A percentile compares a stretch with the other conserved stretches of the same genome.
phyloP scores from a whole-genome alignment of 345 rosid genomes.

The Rhizophora apiculata region DNA sequence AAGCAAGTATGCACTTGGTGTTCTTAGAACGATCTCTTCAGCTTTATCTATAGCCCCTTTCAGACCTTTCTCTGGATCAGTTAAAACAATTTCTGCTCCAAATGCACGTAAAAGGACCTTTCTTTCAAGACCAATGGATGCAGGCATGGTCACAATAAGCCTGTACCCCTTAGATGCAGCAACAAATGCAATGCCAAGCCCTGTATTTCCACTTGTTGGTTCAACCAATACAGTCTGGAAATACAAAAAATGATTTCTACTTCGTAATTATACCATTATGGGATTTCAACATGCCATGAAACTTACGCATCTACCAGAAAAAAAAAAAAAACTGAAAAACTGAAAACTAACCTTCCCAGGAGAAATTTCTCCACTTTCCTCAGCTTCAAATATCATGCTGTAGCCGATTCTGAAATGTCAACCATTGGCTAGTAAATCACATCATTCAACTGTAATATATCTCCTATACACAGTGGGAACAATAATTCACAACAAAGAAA shows the following conservation, averaged over 20 bases:
- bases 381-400: slow-evolving; percentile 82
- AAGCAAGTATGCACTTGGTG: slow-evolving; percentile 70
- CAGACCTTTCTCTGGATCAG: slow-evolving; percentile 81
- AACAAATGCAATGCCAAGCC: slow-evolving; percentile 85
- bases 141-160: slow-evolving; percentile 85
- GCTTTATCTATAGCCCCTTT: slow-evolving; percentile 89
- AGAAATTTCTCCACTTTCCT: slow-evolving; percentile 69
- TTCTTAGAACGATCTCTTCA: slow-evolving; percentile 63
- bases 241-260: neutral
- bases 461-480: neutral
- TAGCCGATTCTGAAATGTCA: slow-evolving; percentile 63
- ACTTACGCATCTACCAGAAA: neutral
- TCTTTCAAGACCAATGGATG: slow-evolving; percentile 79
- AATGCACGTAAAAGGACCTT: slow-evolving; percentile 79
- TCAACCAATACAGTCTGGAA: slow-evolving; percentile 70
- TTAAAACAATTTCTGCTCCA: slow-evolving; percentile 81
- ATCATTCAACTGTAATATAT: slow-evolving; percentile 6
- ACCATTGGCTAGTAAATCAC: slow-evolving; percentile 9
- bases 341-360: slow-evolving; percentile 61
- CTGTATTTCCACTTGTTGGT: slow-evolving; percentile 89
- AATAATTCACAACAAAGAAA: neutral
- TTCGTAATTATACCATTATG: neutral
- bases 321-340: too few species aligned
- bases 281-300: neutral
- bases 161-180: slow-evolving; percentile 85